Evolutionary conservation across 2,329 filamentous ascomycete species (phyloP), one percentile per base, ranked within the genome.

Genomic region (Pezicula carpinea): DNA sequence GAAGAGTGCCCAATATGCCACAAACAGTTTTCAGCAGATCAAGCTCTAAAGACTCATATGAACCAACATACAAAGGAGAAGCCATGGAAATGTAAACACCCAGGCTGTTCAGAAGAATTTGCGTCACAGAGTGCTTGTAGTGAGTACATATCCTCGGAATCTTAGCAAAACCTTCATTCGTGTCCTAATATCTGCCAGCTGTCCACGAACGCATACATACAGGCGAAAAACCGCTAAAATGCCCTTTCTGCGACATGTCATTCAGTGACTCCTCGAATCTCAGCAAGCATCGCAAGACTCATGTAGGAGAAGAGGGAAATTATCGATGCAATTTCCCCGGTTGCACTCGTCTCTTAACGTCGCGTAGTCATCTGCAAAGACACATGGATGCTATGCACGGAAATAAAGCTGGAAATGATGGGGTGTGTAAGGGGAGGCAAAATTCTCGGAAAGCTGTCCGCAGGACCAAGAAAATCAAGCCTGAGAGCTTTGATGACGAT

Each of bases 151-250:
- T 17, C 39, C 38, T 41, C 33, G 58, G 75, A 26, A 13, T 68
- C 26, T 3, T 1, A 11, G 0, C 4, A 42, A 39, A 7, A 31
- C 29, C 23, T 29, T 46, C 35, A 53, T 26, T 32, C 40, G n/a
- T n/a, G n/a, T n/a, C n/a, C n/a, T n/a, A n/a, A 52, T 17, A 6
- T 5, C 34, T 21, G 33, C 7, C 53, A 82, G 79, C 81, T n/a
- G 84, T 84, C 71, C 83, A 87, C 55, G 75, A 76, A 56, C 74
- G 82, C 33, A 81, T 76, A 13, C 83, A 87, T 57, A 84, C 82
- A 1, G 80, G 81, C 35, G 74, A 79, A 39, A 85, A 85, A 58
- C 81, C 81, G 0, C 65, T 85, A 0, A 64, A 69, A 38, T 85
- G 81, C 52, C 72, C 77, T 1, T 67, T 75, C 22, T 85, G 82